Conservation (phyloP, 495 filamentous ascomycete species). For the Podospora pseudopauciseta region DNA sequence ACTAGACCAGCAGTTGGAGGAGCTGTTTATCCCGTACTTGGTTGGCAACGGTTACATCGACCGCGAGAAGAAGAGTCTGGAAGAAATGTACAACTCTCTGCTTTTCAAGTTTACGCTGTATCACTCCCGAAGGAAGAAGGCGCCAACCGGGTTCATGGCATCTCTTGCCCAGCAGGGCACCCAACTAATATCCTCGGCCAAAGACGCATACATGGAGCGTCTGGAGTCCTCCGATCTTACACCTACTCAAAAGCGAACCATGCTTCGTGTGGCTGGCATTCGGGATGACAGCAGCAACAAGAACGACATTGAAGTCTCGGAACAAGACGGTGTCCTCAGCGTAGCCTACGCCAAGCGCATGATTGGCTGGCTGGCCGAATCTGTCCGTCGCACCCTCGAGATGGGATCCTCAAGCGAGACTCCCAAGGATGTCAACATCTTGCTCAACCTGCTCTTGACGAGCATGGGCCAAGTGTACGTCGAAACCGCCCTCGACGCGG, state of each 20-base stretch:
- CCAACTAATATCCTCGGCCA: constrained; percentile 74
- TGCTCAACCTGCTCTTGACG: constrained; percentile 77
- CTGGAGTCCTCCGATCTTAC: constrained; percentile 84
- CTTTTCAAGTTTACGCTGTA: constrained; percentile 94
- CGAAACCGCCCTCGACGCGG: constrained; percentile 88
- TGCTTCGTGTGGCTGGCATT: constrained; percentile 77
- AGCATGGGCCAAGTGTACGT: constrained; percentile 93
- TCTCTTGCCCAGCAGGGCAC: constrained; percentile 81
- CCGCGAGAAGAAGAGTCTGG: constrained; percentile 80
- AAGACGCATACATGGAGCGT: constrained; percentile 78
- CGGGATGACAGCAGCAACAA: constrained; percentile 51
- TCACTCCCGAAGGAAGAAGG: constrained; percentile 79
- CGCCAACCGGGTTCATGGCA: constrained; percentile 82
- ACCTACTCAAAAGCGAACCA: constrained; percentile 76
- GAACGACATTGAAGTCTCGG: constrained; percentile 81
- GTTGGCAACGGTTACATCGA: constrained; percentile 94
- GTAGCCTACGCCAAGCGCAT: constrained; percentile 89
- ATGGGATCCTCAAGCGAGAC: constrained; percentile 81
- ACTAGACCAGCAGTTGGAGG: constrained; percentile 93
- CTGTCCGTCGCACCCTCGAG: constrained; percentile 87
- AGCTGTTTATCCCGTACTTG: constrained; percentile 94
- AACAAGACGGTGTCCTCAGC: constrained; percentile 80
- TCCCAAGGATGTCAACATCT: constrained; percentile 86
- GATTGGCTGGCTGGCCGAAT: constrained; percentile 97
- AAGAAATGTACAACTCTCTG: constrained; percentile 88